A percentile compares a stretch with the other conserved stretches of the same genome.
Evolutionary conservation across 306 rosid species (phyloP).

Genomic region (Vigna mungo): DNA sequence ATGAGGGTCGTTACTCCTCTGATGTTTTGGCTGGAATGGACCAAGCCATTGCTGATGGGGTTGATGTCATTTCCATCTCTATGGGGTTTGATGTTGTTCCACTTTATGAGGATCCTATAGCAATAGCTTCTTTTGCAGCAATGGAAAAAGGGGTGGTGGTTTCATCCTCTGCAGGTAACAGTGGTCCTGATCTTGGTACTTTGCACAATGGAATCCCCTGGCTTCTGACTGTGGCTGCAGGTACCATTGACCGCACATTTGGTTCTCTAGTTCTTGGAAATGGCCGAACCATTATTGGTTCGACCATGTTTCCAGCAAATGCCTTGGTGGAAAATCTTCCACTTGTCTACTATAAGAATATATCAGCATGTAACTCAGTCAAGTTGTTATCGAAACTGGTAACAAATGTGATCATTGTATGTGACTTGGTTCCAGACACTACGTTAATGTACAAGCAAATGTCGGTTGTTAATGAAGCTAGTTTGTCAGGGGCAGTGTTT

Average conservation of each 20-base stretch:
- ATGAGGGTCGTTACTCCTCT: constrained; percentile 28
- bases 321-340: constrained; percentile 35
- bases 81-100: constrained; percentile 36
- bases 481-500: constrained; percentile 46
- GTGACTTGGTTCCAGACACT: constrained; percentile 11
- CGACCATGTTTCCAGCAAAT: constrained; percentile 46
- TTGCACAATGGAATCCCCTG: constrained; percentile 45
- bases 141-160: constrained; percentile 49
- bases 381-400: neutral
- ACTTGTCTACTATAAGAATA: constrained; percentile 36
- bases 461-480: neutral
- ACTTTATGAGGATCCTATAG: constrained; percentile 40
- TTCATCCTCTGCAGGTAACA: constrained; percentile 39
- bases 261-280: constrained; percentile 40
- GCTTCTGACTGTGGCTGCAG: constrained; percentile 36
- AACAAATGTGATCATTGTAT: constrained; percentile 32
- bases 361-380: constrained; percentile 46
- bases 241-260: constrained; percentile 44
- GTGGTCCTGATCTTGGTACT: neutral
- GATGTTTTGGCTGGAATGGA: constrained; percentile 45
- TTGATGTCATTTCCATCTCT: constrained; percentile 49
- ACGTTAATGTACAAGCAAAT: neutral
- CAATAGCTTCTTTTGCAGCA: constrained; percentile 49
- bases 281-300: constrained; percentile 41
- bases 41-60: constrained; percentile 47